Base-by-base conservation (phyloP, 2,329 filamentous ascomycete genomes). In the Cercospora sesami region DNA sequence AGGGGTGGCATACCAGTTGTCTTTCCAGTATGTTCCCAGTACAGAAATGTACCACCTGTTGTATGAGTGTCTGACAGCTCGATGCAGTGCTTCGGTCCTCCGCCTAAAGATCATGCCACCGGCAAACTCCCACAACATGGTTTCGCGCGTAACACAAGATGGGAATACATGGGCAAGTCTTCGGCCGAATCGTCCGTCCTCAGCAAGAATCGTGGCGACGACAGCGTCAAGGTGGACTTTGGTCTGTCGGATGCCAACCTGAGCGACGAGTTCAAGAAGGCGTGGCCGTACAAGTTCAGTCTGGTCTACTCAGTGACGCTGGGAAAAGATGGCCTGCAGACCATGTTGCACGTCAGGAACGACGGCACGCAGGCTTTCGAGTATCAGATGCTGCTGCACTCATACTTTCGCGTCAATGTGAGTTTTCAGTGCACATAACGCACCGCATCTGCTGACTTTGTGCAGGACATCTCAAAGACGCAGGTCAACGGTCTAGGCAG, bases 151-250 rank as follows among this genome's bases (percentile, higher is more conserved):
- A 94, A 87, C 77, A 91, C 90, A 57, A 87, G 87, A 70, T 99
- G 95, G 95, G 94, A 98, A 80, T 97, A 95, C 79, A 86, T 99
- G 62, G 94, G 94, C 77, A 96, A 94, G 82, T 92, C 90, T 6
- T 89, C 87, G n/a, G 87, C 86, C 5, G 90, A 93, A 79, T 81
- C 80, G 8, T 77, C 77, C 67, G 76, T 81, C 73, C 66, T 79
- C 69, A 68, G 80, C 80, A 77, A 75, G 42, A 77, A 75, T 57
- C 62, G 62, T 31, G 83, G 82, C 70, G 86, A 91, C 77, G 84
- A 88, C 76, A 90, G 89, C 60, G 90, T 98, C 72, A 97, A 96
- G 85, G 89, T 99, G 69, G 95, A 99, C 83, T 98, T 99, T 80
- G 95, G 94, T 30, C 89, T 99, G 39, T 92, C 91, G 62, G 86